Evolutionary conservation across 139 green algal species (phyloP).

Genomic region (Chlamydomonas incerta): DNA sequence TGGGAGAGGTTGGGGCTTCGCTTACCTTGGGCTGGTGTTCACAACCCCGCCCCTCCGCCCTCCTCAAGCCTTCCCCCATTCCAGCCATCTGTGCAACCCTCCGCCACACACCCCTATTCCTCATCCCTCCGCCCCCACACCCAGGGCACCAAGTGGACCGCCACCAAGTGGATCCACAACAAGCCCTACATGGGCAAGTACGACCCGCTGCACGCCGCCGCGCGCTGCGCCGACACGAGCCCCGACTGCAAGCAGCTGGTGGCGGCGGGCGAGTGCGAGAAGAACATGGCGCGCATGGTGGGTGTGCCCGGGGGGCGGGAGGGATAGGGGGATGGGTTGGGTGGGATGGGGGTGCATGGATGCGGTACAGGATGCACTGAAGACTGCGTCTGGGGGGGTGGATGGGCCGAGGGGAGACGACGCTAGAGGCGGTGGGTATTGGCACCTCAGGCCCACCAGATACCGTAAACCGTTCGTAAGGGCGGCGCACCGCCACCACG

Average conservation of each 20-base stretch:
- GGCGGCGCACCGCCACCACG: neutral
- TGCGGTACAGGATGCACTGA: neutral
- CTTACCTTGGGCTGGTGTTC: too few relatives aligned
- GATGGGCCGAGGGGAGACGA: too few relatives aligned
- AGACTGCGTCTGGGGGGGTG: too few relatives aligned
- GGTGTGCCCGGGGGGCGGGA: too few relatives aligned
- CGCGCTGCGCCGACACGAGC: slow-evolving; percentile 8
- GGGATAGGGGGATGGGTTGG: neutral
- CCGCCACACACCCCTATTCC: too few relatives aligned
- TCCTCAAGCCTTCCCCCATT: too few relatives aligned
- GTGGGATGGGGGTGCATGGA: neutral
- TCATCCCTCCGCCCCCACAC: neutral
- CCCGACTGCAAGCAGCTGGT: neutral
- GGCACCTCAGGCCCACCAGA: too few relatives aligned
- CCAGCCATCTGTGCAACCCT: too few relatives aligned
- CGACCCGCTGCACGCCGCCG: slow-evolving; percentile 37
- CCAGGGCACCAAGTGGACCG: slow-evolving; percentile 78
- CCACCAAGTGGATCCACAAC: slow-evolving; percentile 77
- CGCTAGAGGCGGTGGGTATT: too few relatives aligned
- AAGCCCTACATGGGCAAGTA: slow-evolving; percentile 41
- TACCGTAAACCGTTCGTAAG: too few relatives aligned
- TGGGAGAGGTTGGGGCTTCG: too few relatives aligned
- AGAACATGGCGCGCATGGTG: slow-evolving; percentile 33
- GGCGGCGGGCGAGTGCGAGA: neutral
- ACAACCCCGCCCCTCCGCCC: too few relatives aligned